A percentile compares a stretch with the other conserved stretches of the same genome.
phyloP scores from a whole-genome alignment of 441 rosid genomes.

The Pelargonium citronellum region DNA sequence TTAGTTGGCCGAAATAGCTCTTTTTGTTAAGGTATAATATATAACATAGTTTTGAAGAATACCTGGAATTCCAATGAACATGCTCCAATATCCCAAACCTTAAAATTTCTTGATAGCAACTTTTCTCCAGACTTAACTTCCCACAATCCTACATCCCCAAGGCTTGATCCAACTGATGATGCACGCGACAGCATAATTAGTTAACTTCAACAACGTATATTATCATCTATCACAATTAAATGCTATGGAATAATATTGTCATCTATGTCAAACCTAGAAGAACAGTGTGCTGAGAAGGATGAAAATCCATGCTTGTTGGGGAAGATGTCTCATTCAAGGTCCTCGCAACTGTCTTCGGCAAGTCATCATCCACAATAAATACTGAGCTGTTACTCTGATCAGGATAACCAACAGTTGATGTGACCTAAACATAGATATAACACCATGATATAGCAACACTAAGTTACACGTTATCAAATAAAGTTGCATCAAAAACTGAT shows the following conservation, averaged over 20 bases:
- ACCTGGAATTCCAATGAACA: slow-evolving; percentile 65
- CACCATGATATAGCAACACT: background rate
- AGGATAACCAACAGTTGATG: background rate
- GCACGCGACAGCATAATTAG: background rate
- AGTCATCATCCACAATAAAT: slow-evolving; percentile 56
- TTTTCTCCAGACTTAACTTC: slow-evolving; percentile 61
- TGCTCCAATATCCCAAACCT: slow-evolving; percentile 57
- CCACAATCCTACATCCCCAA: slow-evolving; percentile 69
- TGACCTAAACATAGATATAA: background rate
- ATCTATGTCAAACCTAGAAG: slow-evolving; percentile 50
- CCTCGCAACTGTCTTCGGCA: slow-evolving; percentile 57
- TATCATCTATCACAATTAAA: background rate
- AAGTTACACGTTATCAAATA: background rate
- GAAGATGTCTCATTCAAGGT: slow-evolving; percentile 54
- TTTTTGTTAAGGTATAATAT: background rate
- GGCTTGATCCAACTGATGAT: slow-evolving; percentile 63
- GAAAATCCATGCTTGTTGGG: slow-evolving; percentile 82
- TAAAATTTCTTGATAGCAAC: slow-evolving; percentile 50
- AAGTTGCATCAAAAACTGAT: background rate
- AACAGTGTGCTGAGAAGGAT: slow-evolving; percentile 57
- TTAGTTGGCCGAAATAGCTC: background rate
- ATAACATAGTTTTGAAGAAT: slow-evolving; percentile 9
- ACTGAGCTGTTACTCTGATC: slow-evolving; percentile 52
- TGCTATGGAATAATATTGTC: background rate
- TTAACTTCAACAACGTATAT: background rate